These are phyloP conservation scores for Euphorbia lathyris DNA, from an alignment of 345 rosid genomes.

Conservation along the genomic window DNA sequence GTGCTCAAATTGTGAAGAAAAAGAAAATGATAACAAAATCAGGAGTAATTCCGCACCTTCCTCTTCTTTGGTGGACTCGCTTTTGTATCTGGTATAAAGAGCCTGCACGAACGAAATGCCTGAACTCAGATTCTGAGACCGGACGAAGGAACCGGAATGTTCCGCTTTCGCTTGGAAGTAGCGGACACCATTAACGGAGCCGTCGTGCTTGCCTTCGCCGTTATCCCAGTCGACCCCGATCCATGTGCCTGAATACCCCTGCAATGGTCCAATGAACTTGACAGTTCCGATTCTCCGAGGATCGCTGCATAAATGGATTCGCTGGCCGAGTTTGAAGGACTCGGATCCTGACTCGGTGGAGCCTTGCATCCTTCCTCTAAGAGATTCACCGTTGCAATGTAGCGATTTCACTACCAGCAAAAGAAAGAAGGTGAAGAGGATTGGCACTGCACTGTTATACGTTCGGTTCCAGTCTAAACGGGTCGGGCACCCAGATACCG, in stretches of 20 bases:
- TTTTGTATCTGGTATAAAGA: constrained; percentile 62
- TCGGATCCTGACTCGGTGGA: constrained; percentile 10
- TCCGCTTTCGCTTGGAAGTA: constrained; percentile 61
- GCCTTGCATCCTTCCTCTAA: constrained; percentile 11
- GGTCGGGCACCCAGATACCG: background rate
- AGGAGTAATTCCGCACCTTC: constrained; percentile 43
- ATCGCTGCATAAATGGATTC: constrained; percentile 65
- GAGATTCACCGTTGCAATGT: background rate
- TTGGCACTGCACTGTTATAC: background rate
- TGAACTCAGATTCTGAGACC: constrained; percentile 54
- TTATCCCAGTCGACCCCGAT: constrained; percentile 89
- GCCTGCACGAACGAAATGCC: constrained; percentile 70
- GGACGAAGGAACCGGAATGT: constrained; percentile 67
- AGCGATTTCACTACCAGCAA: background rate
- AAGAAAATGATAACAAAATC: background rate
- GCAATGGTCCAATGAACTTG: constrained; percentile 61
- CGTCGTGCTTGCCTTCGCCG: constrained; percentile 76
- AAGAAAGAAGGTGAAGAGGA: background rate
- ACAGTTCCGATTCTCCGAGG: constrained; percentile 68
- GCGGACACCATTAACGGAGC: constrained; percentile 63
- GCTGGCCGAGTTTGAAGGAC: constrained; percentile 49
- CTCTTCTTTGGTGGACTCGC: constrained; percentile 61
- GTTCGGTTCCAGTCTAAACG: background rate
- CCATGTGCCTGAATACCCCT: constrained; percentile 67
- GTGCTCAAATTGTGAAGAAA: background rate